Evolutionary conservation across 2,329 filamentous ascomycete genomes (phyloP), one percentile per base, ranked within the genome.

Genomic region (Aspergillus pseudonomiae): DNA sequence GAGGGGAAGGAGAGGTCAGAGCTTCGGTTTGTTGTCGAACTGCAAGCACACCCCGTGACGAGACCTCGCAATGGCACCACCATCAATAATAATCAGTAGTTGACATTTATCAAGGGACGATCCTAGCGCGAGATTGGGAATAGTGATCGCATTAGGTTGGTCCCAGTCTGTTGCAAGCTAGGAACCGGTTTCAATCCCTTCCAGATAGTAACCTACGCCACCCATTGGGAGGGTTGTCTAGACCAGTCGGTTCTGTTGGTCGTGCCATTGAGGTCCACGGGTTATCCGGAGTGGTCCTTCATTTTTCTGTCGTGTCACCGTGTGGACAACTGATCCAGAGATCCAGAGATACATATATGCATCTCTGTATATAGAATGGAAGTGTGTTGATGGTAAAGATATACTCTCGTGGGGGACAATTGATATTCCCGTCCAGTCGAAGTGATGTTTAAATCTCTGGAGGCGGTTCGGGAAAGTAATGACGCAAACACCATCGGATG

Each of bases 1-100:
- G 39, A 65, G 58, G 32, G 45, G 36, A 66, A 63, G 52, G 41
- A 56, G 7, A 53, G 28, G 28, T 24, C 43, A 19, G 45, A 56
- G 19, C 32, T 48, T 19, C 53, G 46, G 21, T 36, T 30, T 53
- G 10, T 14, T 30, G 19, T 55, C 26, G 10, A 43, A 30, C 41
- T 32, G 54, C 32, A 43, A 28, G 39, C 32, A 50, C 32, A 57
- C 12, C 21, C 30, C 26, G 57, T 48, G 43, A 32, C 48, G 9
- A n/a, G 48, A n/a, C 11, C 30, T 24, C 11, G 16, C n/a, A 52
- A 52, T 52, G 48, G 28, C 28, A 32, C 28, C 28, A 32, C 28
- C n/a, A 52, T 32, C 45, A 24, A 48, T 9, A 6, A 48, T 16
- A 6, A 28, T 24, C 1, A 24, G 21, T 24, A 24, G 11, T 28